Evolutionary conservation across 352 stramenopile genomes (phyloP), one percentile per base, ranked within the genome.

Genomic region (Aphanomyces astaci): DNA sequence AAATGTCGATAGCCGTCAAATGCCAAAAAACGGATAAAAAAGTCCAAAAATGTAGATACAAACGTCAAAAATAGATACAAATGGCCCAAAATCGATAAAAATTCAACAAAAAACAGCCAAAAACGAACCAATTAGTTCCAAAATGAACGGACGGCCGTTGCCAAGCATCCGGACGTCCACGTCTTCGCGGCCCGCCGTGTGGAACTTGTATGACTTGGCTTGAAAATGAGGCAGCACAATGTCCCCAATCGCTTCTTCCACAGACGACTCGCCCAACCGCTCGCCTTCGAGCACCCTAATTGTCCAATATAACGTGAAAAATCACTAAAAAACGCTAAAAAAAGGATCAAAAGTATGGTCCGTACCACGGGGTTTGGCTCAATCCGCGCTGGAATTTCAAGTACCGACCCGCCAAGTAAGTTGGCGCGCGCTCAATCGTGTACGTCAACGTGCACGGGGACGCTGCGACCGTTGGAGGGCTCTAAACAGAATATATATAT

Each of bases 101-200:
- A n/a, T n/a, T 60, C 19, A 63, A 17, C 62, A 45, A 1, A 54
- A 3, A 24, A 69, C 31, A 36, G n/a, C n/a, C n/a, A n/a, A n/a
- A n/a, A n/a, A n/a, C n/a, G 9, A 28, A 88, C 80, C 75, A 7
- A 92, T 71, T 17, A 95, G 75, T 72, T 95, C 87, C 46, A 95
- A 76, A 62, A 96, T 95, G 70, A 97, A 98, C 17, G 92, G 93
- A 0, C 93, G 85, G 54, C 93, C 93, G 43, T 95, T 95, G 55
- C 96, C 83, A 13, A 98, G 76, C 96, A 99, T 99, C 40, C 96
- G 81, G 32, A 99, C 96, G 74, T 99, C 95, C 43, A 98, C 90
- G 76, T 99, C 96, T 80, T 99, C 96, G 59, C 96, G 87, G 24
- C 96, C 96, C 5, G 93, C 95, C 0, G 92, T 97, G 81, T 98